Evolutionary conservation across 2,329 filamentous ascomycete species (phyloP), one percentile per base, ranked within the genome.

Genomic region (Incumbomyces lentus): DNA sequence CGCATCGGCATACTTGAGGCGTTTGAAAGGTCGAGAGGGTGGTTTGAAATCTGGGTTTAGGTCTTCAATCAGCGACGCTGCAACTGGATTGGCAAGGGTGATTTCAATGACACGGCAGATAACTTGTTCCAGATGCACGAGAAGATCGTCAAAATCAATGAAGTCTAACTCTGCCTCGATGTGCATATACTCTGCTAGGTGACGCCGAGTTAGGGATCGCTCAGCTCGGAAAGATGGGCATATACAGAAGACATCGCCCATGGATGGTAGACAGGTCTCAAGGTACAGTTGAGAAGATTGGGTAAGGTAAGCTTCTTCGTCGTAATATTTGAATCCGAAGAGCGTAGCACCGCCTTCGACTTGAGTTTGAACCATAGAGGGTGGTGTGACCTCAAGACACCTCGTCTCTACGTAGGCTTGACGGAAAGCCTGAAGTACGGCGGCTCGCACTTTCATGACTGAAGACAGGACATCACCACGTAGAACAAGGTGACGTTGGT

Each of bases 211-310:
- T 48, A 96, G 74, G 6, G 84, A 90, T 71, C 95, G 95, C 69
- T 98, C 92, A 12, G 92, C 92, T 52, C 92, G 89, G 82, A 98
- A 98, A 1, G 90, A 96, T 67, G 95, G 95, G 68, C 95, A 89
- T 60, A 98, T 90, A 64, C 90, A 96, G 76, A 93, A 98, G 44
- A 95, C 88, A 63, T 95, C 86, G 57, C 92, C 92, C 59, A 96
- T 75, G 43, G 84, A 86, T 10, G 90, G 87, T 29, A 98, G 73
- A 55, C 83, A 87, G 29, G 92, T 98, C 74, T 98, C 92, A 49
- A 98, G 84, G 69, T 98, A 98, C 45, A 98, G 79, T 68, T 98
- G 92, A 30, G 86, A 94, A 2, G 89, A 95, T 69, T 98, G 92
- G 3, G 92, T 96, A 52, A 98, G 79, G 72, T 89, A 98, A 49